Base-by-base conservation (phyloP, 2,329 filamentous ascomycete genomes). In the Elsinoe batatas region DNA sequence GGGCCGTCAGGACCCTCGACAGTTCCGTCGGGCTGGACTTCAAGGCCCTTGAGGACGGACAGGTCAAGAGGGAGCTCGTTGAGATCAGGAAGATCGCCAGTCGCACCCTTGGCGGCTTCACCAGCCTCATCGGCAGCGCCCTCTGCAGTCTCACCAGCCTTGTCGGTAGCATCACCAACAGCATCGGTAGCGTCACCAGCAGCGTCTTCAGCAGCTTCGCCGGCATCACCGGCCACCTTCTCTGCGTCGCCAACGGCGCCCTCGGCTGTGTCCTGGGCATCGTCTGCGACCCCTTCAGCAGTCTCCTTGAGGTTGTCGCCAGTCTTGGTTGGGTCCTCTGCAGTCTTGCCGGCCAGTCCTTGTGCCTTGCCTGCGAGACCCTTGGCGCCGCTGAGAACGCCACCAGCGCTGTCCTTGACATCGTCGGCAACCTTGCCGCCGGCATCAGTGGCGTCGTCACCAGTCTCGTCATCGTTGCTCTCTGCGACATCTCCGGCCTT, bases 21-120 rank as follows among this genome's bases (percentile, higher is more conserved):
- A 32, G 74, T 67, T 33, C 79, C 80, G 22, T 79, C 78, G 51
- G 78, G 75, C 42, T 78, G 70, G 22, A 81, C 77, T 60, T 76
- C 74, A 12, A 76, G 70, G 53, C 74, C 75, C 62, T 76, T 76
- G 57, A 78, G 69, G 10, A 76, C 62, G 22, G 68, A 70, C 8
- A 78, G 69, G 61, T 76, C 74, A 57, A 69, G 61, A 18, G 73
- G 72, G 47, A 69, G 65, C 15, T 70, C 68, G 33, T 69, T 68
- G 7, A 70, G 61, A n/a, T 69, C 58, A 26, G 57, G 67, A 30
- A 66, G 56, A 7, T 63, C 62, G 10, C 56, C 57, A 35, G 64
- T 63, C 10, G 64, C 64, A 20, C 64, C 63, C 30, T 63, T 59
- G 32, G 62, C 58, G 10, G 63, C 62, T 42, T 68, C 64, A 2